Conservation (phyloP, 2,329 filamentous ascomycete genomes). For the Penicillium sp. region DNA sequence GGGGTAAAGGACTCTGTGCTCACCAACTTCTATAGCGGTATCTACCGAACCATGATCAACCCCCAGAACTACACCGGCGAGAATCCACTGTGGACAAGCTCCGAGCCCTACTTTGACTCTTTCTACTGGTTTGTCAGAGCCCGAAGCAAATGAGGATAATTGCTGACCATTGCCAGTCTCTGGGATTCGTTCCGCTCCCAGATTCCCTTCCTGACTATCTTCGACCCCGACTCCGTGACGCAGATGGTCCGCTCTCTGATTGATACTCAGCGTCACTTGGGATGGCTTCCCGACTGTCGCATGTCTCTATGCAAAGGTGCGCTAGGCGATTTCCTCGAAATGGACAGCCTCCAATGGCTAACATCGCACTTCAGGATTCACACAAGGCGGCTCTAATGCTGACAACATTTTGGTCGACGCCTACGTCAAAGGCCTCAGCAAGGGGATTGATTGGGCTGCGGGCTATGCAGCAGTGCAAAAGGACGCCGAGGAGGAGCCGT, state of each 20-base stretch:
- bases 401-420: slow-evolving; percentile 69
- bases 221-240: slow-evolving; percentile 64
- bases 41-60: slow-evolving; percentile 69
- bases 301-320: slow-evolving; percentile 67
- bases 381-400: slow-evolving; percentile 73
- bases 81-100: slow-evolving; percentile 66
- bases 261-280: slow-evolving; percentile 69
- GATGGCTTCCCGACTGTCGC: slow-evolving; percentile 72
- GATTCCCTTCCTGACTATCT: slow-evolving; percentile 67
- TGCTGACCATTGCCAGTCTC: slow-evolving; percentile 43
- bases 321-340: neutral
- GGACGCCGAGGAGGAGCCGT: slow-evolving; percentile 70
- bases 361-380: slow-evolving; percentile 54
- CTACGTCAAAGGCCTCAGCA: slow-evolving; percentile 65
- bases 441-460: slow-evolving; percentile 65
- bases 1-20: slow-evolving; percentile 34
- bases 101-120: slow-evolving; percentile 71
- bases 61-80: slow-evolving; percentile 74
- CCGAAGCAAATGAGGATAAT: neutral
- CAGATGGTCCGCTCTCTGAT: slow-evolving; percentile 70
- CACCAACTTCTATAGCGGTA: slow-evolving; percentile 67
- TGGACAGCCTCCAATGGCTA: neutral
- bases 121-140: slow-evolving; percentile 63
- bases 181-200: slow-evolving; percentile 72
- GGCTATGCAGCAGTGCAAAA: slow-evolving; percentile 70